Percentiles rank a stretch among this genome's conserved stretches.
Conservation (phyloP, 495 filamentous ascomycete genomes). For the Aspergillus cristatus region DNA sequence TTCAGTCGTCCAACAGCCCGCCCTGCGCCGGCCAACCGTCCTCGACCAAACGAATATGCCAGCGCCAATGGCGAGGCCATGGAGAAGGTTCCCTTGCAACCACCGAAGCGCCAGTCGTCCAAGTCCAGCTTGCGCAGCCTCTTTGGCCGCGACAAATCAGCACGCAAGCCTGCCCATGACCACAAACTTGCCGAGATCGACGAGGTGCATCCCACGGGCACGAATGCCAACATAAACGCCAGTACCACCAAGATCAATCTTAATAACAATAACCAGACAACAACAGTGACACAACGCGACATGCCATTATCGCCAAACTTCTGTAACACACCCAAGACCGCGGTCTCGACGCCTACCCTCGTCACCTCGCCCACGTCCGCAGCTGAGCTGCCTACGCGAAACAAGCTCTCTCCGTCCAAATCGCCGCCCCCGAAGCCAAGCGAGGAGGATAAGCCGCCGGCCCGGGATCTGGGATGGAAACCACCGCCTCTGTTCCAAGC, state of each 20-base stretch:
- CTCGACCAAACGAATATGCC: constrained; percentile 27
- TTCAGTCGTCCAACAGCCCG: constrained; percentile 27
- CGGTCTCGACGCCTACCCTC: constrained; percentile 16
- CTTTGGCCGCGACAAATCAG: constrained; percentile 30
- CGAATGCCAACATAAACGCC: no score
- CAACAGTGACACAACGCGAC: constrained; percentile 7
- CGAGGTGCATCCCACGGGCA: no score
- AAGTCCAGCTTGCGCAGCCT: constrained; percentile 32
- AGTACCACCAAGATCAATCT: no score
- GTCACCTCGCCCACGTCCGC: constrained; percentile 19
- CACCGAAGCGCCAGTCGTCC: constrained; percentile 27
- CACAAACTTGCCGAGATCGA: constrained; percentile 27
- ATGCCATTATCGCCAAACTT: constrained; percentile 18
- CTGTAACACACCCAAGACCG: constrained; percentile 19
- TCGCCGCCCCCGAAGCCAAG: constrained; percentile 8
- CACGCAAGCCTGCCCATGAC: constrained; percentile 17
- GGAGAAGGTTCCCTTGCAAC: constrained; percentile 28
- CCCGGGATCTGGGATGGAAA: constrained; percentile 47
- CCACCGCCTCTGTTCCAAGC: constrained; percentile 82
- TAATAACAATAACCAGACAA: no score
- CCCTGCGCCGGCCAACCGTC: constrained; percentile 22
- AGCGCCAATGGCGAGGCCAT: constrained; percentile 16
- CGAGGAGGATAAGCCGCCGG: constrained; percentile 12
- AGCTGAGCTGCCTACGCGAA: constrained; percentile 13
- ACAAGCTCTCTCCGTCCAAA: background rate